phyloP scores from a whole-genome alignment of 305 asterid genomes.

The Salvia sclarea region DNA sequence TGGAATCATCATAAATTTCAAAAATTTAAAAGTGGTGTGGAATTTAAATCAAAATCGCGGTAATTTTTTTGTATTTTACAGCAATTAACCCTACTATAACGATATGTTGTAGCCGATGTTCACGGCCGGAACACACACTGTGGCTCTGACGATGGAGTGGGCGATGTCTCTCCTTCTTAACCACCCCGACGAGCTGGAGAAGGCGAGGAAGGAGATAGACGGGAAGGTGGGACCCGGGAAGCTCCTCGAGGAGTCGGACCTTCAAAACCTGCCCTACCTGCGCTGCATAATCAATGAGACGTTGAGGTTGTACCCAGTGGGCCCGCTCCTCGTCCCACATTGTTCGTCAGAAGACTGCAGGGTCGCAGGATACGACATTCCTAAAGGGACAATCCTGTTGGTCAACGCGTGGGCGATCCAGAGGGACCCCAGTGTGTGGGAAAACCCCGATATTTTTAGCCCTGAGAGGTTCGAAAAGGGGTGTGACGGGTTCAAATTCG shows the following conservation, averaged over 20 bases:
- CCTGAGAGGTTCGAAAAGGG: conserved; percentile 43
- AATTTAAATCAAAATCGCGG: too few species aligned
- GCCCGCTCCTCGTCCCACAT: conserved; percentile 50
- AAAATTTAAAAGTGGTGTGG: too few species aligned
- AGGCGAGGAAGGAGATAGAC: conserved; percentile 39
- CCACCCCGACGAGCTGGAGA: conserved; percentile 35
- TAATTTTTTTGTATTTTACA: too few species aligned
- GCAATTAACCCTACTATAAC: too few species aligned
- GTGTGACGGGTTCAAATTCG: conserved; percentile 28
- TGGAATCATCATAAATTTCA: too few species aligned
- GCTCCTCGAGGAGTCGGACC: conserved; percentile 38
- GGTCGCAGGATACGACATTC: conserved; percentile 34
- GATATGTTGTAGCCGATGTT: conserved; percentile 39
- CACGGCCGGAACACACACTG: conserved; percentile 45
- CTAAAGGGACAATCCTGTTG: conserved; percentile 37
- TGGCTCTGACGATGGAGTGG: conserved; percentile 49
- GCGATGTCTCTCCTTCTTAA: conserved; percentile 49
- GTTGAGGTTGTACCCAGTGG: conserved; percentile 39
- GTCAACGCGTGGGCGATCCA: conserved; percentile 50
- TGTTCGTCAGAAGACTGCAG: conserved; percentile 39
- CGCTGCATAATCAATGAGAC: conserved; percentile 44
- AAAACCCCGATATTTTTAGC: conserved; percentile 25
- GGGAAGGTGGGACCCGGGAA: conserved; percentile 24
- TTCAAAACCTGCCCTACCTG: conserved; percentile 39
- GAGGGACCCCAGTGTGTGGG: conserved; percentile 45